Evolutionary conservation across 768 basidiomycete genomes (phyloP), one percentile per base, ranked within the genome.

Genomic region (Dacryopinax spathularia): DNA sequence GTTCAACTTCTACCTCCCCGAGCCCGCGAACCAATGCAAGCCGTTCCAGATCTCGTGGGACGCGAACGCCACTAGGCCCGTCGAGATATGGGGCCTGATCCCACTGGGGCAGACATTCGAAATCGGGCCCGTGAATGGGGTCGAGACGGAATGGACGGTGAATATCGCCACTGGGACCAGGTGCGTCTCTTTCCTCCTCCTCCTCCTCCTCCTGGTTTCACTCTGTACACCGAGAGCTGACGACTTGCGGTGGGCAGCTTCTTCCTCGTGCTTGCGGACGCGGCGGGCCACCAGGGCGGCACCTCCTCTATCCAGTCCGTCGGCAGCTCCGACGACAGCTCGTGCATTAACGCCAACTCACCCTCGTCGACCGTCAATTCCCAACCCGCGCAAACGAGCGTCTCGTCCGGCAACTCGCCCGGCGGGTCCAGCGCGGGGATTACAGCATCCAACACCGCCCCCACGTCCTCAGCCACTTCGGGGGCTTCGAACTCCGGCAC

Each of bases 81-180:
- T 41, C 75, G 79, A 65, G 84, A 67, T 60, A 34, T 63, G 87
- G 82, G 86, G 79, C 25, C 72, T 84, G 33, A 81, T 90, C 62
- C 87, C 87, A 34, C 80, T 79, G 22, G 88, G 88, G 12, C 74
- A 78, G 37, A 69, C 75, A 0, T 76, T 86, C 62, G 64, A 76
- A 20, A 66, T 88, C 13, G 63, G 71, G 7, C 77, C 81, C 34
- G 76, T 78, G 1, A 60, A 60, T 2, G 78, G 78, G 15, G 71
- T 72, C 3, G 74, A 73, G 2, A 84, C 74, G 67, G 68, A 71
- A n/a, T 88, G 86, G 88, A 73, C 69, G 33, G 81, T 80, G 18
- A 77, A 84, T 70, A 78, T 84, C 27, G 77, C 77, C 34, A 79
- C 80, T 7, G 83, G 84, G 3, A 88, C 84, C 1, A 76, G 77